A percentile compares a stretch with the other conserved stretches of the same genome.
phyloP scores from a whole-genome alignment of 2,329 filamentous ascomycete genomes.

The Aspergillus quadricinctus region DNA sequence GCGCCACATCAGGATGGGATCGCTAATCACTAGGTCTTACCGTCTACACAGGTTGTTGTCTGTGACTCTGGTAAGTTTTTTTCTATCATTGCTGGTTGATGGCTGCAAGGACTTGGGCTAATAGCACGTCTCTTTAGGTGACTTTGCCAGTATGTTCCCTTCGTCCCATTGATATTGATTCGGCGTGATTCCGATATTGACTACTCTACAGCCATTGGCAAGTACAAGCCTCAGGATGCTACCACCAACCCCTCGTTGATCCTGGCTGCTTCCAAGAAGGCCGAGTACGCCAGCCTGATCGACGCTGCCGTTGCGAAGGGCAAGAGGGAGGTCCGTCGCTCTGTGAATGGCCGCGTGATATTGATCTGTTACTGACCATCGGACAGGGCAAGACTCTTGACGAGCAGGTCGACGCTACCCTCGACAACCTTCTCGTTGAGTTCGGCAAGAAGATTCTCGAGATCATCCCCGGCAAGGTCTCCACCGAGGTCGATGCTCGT shows the following conservation, averaged over 20 bases:
- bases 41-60: conserved; percentile 69
- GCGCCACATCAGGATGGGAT: not conserved
- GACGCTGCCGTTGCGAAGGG: conserved; percentile 80
- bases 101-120: conserved; percentile 25
- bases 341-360: not conserved
- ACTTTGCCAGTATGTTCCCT: conserved; percentile 67
- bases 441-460: conserved; percentile 97
- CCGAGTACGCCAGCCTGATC: conserved; percentile 90
- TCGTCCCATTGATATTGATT: conserved; percentile 9
- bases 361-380: conserved; percentile 1
- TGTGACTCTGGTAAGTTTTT: conserved; percentile 79
- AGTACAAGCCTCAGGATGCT: conserved; percentile 99
- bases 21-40: conserved; percentile 12
- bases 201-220: conserved; percentile 71
- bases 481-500: conserved; percentile 93
- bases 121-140: conserved; percentile 48
- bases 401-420: conserved; percentile 79
- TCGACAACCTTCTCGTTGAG: conserved; percentile 93
- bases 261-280: conserved; percentile 95
- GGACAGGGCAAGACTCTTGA: conserved; percentile 59
- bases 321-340: conserved; percentile 63
- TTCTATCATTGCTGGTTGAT: conserved; percentile 3
- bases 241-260: conserved; percentile 99
- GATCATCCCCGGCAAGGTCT: conserved; percentile 97
- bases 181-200: not conserved